These are phyloP conservation scores for Lasiodiplodia gonubiensis DNA, from an alignment of 2,329 filamentous ascomycete genomes.

Conservation along the genomic window DNA sequence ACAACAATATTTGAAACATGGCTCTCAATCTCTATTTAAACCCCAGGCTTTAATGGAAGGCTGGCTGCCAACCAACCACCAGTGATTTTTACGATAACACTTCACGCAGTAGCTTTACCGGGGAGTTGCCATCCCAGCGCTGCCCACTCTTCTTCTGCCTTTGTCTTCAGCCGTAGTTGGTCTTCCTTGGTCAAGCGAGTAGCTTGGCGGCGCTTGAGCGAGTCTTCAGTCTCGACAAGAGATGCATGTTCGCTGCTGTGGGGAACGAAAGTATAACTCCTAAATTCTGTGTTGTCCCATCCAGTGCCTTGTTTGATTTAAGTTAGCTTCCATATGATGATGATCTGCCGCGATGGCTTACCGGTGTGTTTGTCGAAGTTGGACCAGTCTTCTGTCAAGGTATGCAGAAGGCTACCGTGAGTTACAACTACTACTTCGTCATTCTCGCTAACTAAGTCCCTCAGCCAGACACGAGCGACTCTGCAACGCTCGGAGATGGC, in stretches of 20 bases:
- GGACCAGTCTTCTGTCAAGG: constrained; percentile 80
- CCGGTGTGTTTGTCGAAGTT: constrained; percentile 57
- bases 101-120: background rate
- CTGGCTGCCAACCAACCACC: too few species aligned
- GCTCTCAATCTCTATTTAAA: too few species aligned
- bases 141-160: background rate
- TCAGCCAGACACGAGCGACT: constrained; percentile 65
- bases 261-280: constrained; percentile 69
- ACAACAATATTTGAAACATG: too few species aligned
- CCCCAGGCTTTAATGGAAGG: too few species aligned
- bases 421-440: constrained; percentile 78
- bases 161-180: background rate
- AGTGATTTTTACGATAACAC: too few species aligned
- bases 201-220: background rate
- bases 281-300: constrained; percentile 75
- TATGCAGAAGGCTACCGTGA: constrained; percentile 84
- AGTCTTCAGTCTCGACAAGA: constrained; percentile 42
- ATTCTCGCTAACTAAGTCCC: constrained; percentile 42
- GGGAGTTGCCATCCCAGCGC: background rate
- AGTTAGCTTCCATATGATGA: background rate
- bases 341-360: constrained; percentile 32
- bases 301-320: constrained; percentile 62
- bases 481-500: constrained; percentile 66
- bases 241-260: constrained; percentile 35
- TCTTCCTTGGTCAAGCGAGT: background rate